Evolutionary conservation across 495 filamentous ascomycete genomes (phyloP).

Genomic region (Penicillium ucsense): DNA sequence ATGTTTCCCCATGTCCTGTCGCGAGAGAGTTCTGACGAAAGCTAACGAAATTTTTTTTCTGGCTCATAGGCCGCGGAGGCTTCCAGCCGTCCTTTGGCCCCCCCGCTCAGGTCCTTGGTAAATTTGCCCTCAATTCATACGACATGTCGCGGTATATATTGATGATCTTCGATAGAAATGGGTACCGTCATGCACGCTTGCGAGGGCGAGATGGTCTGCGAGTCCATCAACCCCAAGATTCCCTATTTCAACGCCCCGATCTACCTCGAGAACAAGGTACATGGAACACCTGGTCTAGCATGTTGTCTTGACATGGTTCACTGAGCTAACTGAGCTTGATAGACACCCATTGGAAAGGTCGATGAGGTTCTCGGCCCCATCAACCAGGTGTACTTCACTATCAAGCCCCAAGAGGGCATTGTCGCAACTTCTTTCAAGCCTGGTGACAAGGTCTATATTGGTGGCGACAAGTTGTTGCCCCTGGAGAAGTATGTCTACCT

Average conservation of each 20-base stretch:
- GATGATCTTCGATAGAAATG: constrained; percentile 54
- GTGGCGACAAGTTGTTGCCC: constrained; percentile 85
- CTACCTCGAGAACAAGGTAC: constrained; percentile 95
- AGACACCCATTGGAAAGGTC: constrained; percentile 51
- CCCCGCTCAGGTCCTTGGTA: constrained; percentile 58
- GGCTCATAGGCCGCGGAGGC: constrained; percentile 46
- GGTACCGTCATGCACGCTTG: constrained; percentile 85
- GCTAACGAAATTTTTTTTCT: constrained; percentile 34
- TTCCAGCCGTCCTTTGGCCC: constrained; percentile 57
- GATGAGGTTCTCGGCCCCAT: constrained; percentile 75
- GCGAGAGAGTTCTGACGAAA: constrained; percentile 2
- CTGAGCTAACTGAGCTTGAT: constrained; percentile 12
- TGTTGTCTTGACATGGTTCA: not conserved
- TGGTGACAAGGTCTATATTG: constrained; percentile 96
- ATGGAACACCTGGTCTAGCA: constrained; percentile 1
- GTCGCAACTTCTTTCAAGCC: constrained; percentile 86
- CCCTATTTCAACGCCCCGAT: constrained; percentile 99
- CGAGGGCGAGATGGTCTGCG: constrained; percentile 95
- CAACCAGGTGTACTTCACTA: constrained; percentile 95
- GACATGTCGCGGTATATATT: constrained; percentile 7
- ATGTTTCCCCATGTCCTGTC: not conserved
- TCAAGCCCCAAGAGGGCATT: constrained; percentile 94
- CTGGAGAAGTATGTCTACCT: constrained; percentile 56
- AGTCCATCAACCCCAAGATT: constrained; percentile 86
- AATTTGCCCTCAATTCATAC: constrained; percentile 3